Conservation (phyloP, 2,329 filamentous ascomycete species). For the Metarhizium sp. region DNA sequence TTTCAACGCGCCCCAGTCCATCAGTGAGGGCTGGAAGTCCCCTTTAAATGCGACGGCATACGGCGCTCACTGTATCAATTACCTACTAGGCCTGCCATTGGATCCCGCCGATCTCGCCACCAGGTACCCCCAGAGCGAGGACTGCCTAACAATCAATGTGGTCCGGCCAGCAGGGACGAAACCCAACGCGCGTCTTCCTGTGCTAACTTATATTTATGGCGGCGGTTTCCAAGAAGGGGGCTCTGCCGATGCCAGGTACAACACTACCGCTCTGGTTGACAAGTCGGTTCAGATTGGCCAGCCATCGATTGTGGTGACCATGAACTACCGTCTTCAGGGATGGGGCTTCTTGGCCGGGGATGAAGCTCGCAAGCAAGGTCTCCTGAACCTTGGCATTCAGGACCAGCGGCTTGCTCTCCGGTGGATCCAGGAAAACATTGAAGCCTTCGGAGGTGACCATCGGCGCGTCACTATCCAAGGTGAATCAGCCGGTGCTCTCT, state of each 20-base stretch:
- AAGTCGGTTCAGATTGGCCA: background rate
- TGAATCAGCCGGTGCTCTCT: background rate
- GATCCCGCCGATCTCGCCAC: no score
- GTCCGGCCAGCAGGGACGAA: background rate
- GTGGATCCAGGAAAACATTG: conserved; percentile 26
- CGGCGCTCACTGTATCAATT: no score
- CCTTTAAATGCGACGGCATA: no score
- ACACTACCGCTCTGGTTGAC: background rate
- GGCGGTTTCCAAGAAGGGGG: background rate
- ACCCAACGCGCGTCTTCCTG: background rate
- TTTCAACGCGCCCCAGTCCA: no score
- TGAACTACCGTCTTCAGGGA: background rate
- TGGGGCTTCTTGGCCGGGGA: background rate
- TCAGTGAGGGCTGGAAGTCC: no score
- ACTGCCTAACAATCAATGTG: background rate
- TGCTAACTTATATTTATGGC: background rate
- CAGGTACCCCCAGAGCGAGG: background rate
- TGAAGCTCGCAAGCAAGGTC: background rate
- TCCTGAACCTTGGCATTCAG: conserved; percentile 17
- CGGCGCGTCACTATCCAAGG: conserved; percentile 7
- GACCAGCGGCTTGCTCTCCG: conserved; percentile 25
- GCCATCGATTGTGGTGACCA: background rate
- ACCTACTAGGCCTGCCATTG: no score
- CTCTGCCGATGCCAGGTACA: background rate
- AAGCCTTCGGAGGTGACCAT: conserved; percentile 22